These are phyloP conservation scores for Yamadazyma oceani DNA, from an alignment of 1,139 yeast species.

Conservation along the genomic window DNA sequence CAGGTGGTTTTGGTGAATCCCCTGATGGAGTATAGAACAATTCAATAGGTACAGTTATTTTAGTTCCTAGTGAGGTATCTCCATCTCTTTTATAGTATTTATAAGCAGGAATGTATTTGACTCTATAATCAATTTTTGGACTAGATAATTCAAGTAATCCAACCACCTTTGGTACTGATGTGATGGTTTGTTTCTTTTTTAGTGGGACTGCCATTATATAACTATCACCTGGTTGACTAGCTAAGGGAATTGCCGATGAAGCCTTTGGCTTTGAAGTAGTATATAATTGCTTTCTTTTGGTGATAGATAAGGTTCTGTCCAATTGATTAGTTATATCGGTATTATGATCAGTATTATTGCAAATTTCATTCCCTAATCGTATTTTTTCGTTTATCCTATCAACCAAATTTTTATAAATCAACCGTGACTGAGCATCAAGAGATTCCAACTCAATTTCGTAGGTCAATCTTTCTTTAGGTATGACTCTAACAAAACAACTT, in stretches of 20 bases:
- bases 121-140: conserved; percentile 31
- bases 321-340: conserved; percentile 4
- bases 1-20: conserved; percentile 21
- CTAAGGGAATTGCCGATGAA: conserved; percentile 1
- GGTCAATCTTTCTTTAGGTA: conserved; percentile 20
- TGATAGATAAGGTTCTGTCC: conserved; percentile 15
- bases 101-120: conserved; percentile 35
- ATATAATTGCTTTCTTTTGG: conserved; percentile 21
- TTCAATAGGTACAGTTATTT: conserved; percentile 35
- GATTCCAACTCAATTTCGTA: conserved; percentile 12
- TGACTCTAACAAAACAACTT: conserved; percentile 29
- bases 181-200: conserved; percentile 35
- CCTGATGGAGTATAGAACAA: conserved; percentile 24
- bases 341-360: conserved; percentile 3
- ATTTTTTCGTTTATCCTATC: conserved; percentile 31
- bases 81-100: conserved; percentile 15
- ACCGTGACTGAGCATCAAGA: conserved; percentile 24
- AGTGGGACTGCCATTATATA: conserved; percentile 19
- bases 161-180: conserved; percentile 33
- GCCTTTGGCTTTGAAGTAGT: conserved; percentile 2
- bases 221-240: neutral
- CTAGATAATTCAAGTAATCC: conserved; percentile 39
- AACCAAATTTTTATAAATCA: conserved; percentile 29
- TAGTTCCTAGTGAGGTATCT: conserved; percentile 18
- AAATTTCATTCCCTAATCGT: conserved; percentile 25